Evolutionary conservation across 2,329 filamentous ascomycete genomes (phyloP).

Genomic region (Stachybotrys chartarum): DNA sequence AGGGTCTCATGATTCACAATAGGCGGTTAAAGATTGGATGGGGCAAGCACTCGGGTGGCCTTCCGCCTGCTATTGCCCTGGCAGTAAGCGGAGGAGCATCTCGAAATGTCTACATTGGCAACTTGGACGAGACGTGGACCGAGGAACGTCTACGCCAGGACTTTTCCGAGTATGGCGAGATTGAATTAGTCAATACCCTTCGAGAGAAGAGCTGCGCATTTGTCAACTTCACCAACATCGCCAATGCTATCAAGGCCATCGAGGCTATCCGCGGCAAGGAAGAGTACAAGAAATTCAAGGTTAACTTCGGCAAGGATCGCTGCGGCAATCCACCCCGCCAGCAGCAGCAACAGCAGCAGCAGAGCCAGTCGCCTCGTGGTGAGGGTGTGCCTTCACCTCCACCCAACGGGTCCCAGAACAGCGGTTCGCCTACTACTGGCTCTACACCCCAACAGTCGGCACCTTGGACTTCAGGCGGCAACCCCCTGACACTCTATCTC

Average conservation of each 20-base stretch:
- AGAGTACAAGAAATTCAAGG: constrained; percentile 97
- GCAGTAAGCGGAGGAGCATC: constrained; percentile 95
- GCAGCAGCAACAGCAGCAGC: constrained; percentile 31
- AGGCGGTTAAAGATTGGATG: constrained; percentile 95
- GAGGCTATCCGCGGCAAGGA: constrained; percentile 91
- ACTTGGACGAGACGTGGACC: constrained; percentile 94
- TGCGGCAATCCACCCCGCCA: constrained; percentile 95
- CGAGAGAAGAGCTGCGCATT: constrained; percentile 99
- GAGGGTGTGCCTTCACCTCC: constrained; percentile 53
- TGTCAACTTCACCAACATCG: constrained; percentile 99
- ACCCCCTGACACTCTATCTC: constrained; percentile 89
- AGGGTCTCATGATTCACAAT: constrained; percentile 99
- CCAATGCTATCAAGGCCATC: constrained; percentile 98
- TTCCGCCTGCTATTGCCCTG: constrained; percentile 90
- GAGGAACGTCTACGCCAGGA: constrained; percentile 94
- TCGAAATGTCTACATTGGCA: constrained; percentile 97
- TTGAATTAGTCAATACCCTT: constrained; percentile 92
- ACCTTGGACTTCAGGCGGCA: constrained; percentile 75
- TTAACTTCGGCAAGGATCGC: constrained; percentile 98
- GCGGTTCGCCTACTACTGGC: constrained; percentile 46
- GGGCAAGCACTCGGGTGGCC: constrained; percentile 96
- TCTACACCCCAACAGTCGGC: constrained; percentile 57
- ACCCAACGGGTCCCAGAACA: constrained; percentile 53
- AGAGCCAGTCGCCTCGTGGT: constrained; percentile 59
- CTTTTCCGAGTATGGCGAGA: constrained; percentile 95